Percentiles rank a stretch among this genome's conserved stretches.
phyloP scores from a whole-genome alignment of 192 early-diverging fungal species.

The Dissophora ornata region DNA sequence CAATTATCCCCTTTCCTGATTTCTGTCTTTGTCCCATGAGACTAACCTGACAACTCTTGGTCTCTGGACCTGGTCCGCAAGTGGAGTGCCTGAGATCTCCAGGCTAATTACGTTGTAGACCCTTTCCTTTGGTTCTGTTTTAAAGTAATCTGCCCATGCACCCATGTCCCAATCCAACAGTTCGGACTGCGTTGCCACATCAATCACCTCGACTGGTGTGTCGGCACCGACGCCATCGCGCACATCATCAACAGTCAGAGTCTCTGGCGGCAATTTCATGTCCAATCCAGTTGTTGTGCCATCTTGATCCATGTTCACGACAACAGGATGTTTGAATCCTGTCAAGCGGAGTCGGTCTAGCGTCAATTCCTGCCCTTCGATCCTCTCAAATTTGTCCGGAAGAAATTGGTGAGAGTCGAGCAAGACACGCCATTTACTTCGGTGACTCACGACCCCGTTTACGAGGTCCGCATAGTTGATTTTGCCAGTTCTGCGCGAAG shows the following conservation, averaged over 20 bases:
- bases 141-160: conserved; percentile 87
- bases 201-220: conserved; percentile 85
- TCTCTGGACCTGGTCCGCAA: conserved; percentile 74
- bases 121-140: conserved; percentile 68
- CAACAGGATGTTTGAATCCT: conserved; percentile 79
- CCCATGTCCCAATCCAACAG: conserved; percentile 80
- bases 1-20: no score
- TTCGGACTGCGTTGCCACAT: conserved; percentile 91
- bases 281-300: conserved; percentile 72
- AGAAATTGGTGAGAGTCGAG: conserved; percentile 75
- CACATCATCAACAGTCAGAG: conserved; percentile 71
- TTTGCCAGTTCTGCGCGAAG: conserved; percentile 62
- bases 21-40: no score
- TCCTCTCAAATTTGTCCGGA: conserved; percentile 71
- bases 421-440: conserved; percentile 83
- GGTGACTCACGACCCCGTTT: conserved; percentile 80
- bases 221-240: conserved; percentile 67
- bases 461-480: conserved; percentile 90
- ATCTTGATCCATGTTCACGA: conserved; percentile 62
- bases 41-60: conserved; percentile 79
- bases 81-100: conserved; percentile 80
- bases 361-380: conserved; percentile 75
- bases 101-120: conserved; percentile 91
- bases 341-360: conserved; percentile 69
- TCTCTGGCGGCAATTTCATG: conserved; percentile 80